phyloP scores from a whole-genome alignment of 352 stramenopile species.

The Pythium chondricola region DNA sequence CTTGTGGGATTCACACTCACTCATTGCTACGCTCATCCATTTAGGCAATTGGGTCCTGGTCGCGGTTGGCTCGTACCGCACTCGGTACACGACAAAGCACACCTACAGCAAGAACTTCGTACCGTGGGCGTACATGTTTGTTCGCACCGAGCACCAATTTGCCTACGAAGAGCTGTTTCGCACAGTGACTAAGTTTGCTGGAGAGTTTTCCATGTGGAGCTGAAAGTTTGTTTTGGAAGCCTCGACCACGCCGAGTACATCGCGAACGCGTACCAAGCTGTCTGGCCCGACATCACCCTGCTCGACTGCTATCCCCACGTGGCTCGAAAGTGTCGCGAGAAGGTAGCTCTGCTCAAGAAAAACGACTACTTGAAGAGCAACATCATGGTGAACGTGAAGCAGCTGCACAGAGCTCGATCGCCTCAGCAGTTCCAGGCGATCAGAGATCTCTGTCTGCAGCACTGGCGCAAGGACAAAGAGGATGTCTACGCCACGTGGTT shows the following conservation, averaged over 20 bases:
- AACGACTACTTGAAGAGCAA: slow-evolving; percentile 2
- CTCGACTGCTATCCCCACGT: slow-evolving; percentile 15
- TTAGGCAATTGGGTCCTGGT: slow-evolving; percentile 10
- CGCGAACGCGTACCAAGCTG: slow-evolving; percentile 6
- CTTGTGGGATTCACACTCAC: too few relatives aligned
- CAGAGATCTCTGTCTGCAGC: too few relatives aligned
- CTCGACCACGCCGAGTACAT: slow-evolving; percentile 14
- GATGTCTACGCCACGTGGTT: too few relatives aligned
- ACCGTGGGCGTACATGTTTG: slow-evolving; percentile 15
- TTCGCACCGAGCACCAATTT: slow-evolving; percentile 6
- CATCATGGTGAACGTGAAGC: too few relatives aligned
- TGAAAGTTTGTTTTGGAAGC: slow-evolving; percentile 11
- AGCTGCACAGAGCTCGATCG: too few relatives aligned
- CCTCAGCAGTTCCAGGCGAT: too few relatives aligned
- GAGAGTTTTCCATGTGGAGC: slow-evolving; percentile 5
- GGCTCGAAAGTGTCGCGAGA: slow-evolving; percentile 8
- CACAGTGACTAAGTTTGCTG: background rate
- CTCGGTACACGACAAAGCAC: background rate
- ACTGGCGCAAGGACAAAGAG: too few relatives aligned
- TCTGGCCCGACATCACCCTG: slow-evolving; percentile 10
- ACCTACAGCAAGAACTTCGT: slow-evolving; percentile 14
- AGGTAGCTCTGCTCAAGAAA: background rate
- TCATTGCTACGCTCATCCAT: too few relatives aligned
- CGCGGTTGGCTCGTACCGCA: slow-evolving; percentile 3
- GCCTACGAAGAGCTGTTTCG: slow-evolving; percentile 9